Percentiles rank a stretch among this genome's conserved stretches.
Conservation (phyloP, 2,329 filamentous ascomycete species). For the Aspergillus carbonarius region DNA sequence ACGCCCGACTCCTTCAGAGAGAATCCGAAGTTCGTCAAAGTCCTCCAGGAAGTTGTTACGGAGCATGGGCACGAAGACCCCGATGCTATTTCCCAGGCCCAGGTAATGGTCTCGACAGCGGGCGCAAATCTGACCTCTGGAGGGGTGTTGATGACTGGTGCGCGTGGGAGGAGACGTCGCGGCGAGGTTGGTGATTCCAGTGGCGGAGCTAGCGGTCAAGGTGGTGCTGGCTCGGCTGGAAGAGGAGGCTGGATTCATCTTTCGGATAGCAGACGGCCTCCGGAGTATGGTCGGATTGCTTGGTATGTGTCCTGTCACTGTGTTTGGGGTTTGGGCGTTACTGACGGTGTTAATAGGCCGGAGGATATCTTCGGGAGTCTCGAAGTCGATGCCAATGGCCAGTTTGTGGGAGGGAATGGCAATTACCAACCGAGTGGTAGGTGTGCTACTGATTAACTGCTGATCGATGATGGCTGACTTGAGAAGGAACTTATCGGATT, state of each 20-base stretch:
- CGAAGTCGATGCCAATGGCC: slow-evolving; percentile 59
- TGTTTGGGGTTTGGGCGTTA: not conserved
- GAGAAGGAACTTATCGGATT: slow-evolving; percentile 57
- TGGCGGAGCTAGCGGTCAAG: slow-evolving; percentile 59
- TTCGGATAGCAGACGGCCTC: slow-evolving; percentile 59
- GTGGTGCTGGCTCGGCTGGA: slow-evolving; percentile 57
- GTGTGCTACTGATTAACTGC: not conserved
- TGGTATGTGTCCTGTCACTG: slow-evolving; percentile 38
- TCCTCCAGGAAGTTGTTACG: slow-evolving; percentile 57
- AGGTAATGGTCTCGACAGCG: slow-evolving; percentile 59
- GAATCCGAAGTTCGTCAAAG: slow-evolving; percentile 56
- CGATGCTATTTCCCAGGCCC: slow-evolving; percentile 57
- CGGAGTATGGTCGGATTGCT: slow-evolving; percentile 64
- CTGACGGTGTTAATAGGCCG: slow-evolving; percentile 41
- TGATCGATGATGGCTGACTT: slow-evolving; percentile 10
- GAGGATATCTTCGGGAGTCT: slow-evolving; percentile 67
- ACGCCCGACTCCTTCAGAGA: slow-evolving; percentile 56
- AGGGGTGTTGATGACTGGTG: slow-evolving; percentile 47
- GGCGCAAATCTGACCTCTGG: slow-evolving; percentile 55
- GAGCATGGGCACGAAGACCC: slow-evolving; percentile 57
- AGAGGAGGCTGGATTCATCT: slow-evolving; percentile 64
- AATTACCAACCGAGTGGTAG: slow-evolving; percentile 60
- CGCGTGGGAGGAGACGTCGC: slow-evolving; percentile 32
- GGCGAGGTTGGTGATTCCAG: slow-evolving; percentile 49
- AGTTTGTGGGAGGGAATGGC: slow-evolving; percentile 57